These are phyloP conservation scores for Podaxis sp. DNA, from an alignment of 768 basidiomycete genomes.

Conservation along the genomic window DNA sequence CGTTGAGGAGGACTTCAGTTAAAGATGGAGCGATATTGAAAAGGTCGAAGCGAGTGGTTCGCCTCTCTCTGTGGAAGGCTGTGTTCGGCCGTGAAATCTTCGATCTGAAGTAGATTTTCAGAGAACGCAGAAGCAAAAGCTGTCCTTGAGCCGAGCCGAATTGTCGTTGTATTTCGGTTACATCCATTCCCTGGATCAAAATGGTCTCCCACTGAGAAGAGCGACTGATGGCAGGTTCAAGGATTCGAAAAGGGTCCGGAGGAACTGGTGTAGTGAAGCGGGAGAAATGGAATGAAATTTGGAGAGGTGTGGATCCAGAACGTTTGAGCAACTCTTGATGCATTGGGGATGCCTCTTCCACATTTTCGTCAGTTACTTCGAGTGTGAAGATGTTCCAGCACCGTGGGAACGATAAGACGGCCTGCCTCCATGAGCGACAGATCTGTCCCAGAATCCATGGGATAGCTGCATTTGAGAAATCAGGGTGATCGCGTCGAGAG, in stretches of 20 bases:
- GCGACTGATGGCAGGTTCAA: background rate
- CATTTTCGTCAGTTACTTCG: background rate
- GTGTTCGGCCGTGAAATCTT: background rate
- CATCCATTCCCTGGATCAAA: background rate
- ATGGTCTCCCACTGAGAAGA: background rate
- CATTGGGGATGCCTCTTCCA: background rate
- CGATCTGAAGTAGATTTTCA: background rate
- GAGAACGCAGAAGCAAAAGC: background rate
- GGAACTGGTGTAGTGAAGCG: background rate
- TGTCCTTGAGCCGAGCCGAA: background rate
- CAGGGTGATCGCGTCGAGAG: background rate
- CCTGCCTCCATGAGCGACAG: conserved; percentile 4
- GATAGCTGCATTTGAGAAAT: background rate
- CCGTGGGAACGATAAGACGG: background rate
- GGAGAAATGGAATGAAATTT: background rate
- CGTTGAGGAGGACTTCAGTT: background rate
- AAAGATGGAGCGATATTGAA: background rate
- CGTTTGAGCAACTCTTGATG: background rate
- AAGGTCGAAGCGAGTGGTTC: background rate
- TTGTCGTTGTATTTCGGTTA: background rate
- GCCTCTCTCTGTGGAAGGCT: background rate
- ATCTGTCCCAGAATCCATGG: conserved; percentile 3
- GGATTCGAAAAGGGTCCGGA: background rate
- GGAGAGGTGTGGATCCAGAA: background rate
- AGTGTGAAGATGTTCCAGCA: background rate